These are phyloP conservation scores for Ophidiomyces ophidiicola DNA, from an alignment of 2,329 filamentous ascomycete species.

Conservation along the genomic window DNA sequence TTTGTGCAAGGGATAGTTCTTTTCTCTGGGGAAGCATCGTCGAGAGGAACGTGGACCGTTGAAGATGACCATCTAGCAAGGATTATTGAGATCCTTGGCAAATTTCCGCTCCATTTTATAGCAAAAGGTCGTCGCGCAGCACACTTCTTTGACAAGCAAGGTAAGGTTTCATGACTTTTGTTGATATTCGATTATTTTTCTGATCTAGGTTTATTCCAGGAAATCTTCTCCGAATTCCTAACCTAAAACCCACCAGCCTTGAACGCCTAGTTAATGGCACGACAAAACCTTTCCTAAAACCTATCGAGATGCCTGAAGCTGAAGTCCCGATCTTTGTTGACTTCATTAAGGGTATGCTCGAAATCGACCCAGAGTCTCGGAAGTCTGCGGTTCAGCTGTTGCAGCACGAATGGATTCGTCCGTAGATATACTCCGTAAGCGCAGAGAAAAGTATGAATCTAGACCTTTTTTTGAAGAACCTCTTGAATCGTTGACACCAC, in stretches of 20 bases:
- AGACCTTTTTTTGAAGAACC: too few relatives aligned
- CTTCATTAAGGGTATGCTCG: slow-evolving; percentile 20
- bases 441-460: too few relatives aligned
- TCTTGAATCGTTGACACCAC: too few relatives aligned
- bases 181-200: neutral
- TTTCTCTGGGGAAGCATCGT: slow-evolving; percentile 18
- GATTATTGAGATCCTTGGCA: slow-evolving; percentile 20
- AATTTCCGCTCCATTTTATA: slow-evolving; percentile 17
- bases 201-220: slow-evolving; percentile 11
- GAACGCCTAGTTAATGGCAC: slow-evolving; percentile 19
- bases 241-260: slow-evolving; percentile 18
- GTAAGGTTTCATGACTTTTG: slow-evolving; percentile 8
- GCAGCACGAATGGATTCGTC: slow-evolving; percentile 20
- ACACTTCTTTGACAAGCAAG: slow-evolving; percentile 18
- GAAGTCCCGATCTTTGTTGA: slow-evolving; percentile 21
- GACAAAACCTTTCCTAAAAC: slow-evolving; percentile 19
- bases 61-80: slow-evolving; percentile 21
- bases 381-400: slow-evolving; percentile 20
- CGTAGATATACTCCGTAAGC: too few relatives aligned
- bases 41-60: slow-evolving; percentile 19
- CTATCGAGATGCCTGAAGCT: slow-evolving; percentile 19
- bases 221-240: slow-evolving; percentile 19
- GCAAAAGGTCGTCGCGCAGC: slow-evolving; percentile 14
- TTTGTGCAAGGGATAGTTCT: slow-evolving; percentile 20
- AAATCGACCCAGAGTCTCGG: slow-evolving; percentile 18